Percentiles rank a stretch among this genome's conserved stretches.
Evolutionary conservation across 2,329 filamentous ascomycete genomes (phyloP).

Genomic region (Daldinia eschscholtzii): DNA sequence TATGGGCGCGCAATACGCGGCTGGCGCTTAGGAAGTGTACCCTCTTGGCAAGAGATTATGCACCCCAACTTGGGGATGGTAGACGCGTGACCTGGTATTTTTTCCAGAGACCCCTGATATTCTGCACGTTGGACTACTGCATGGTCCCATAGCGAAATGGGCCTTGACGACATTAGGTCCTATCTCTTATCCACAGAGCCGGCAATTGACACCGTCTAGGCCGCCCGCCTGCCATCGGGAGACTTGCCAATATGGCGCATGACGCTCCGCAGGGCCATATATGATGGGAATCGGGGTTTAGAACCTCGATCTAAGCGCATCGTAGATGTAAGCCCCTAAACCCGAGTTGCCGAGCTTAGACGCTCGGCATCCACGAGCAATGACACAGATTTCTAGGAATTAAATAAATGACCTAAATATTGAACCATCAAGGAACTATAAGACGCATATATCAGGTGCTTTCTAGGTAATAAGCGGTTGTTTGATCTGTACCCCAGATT

Average conservation of each 20-base stretch:
- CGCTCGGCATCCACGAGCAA: constrained; percentile 20
- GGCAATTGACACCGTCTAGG: constrained; percentile 45
- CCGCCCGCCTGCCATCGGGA: constrained; percentile 26
- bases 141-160: constrained; percentile 37
- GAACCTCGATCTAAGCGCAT: constrained; percentile 16
- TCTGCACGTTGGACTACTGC: constrained; percentile 31
- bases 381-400: background rate
- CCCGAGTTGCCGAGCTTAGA: constrained; percentile 33
- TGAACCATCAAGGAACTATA: constrained; percentile 6
- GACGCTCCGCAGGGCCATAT: constrained; percentile 36
- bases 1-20: constrained; percentile 31
- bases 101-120: constrained; percentile 37
- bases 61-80: constrained; percentile 42
- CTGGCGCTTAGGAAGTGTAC: constrained; percentile 23
- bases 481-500: constrained; percentile 15
- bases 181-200: constrained; percentile 31
- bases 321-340: constrained; percentile 14
- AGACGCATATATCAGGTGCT: constrained; percentile 13
- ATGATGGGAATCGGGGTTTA: constrained; percentile 8
- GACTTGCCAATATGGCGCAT: constrained; percentile 38
- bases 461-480: constrained; percentile 11
- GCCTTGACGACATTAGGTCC: constrained; percentile 35
- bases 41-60: constrained; percentile 37
- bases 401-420: constrained; percentile 5
- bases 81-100: constrained; percentile 44